Evolutionary conservation across 164 flowering plant genomes (phyloP).

Genomic region (Saururus chinensis): DNA sequence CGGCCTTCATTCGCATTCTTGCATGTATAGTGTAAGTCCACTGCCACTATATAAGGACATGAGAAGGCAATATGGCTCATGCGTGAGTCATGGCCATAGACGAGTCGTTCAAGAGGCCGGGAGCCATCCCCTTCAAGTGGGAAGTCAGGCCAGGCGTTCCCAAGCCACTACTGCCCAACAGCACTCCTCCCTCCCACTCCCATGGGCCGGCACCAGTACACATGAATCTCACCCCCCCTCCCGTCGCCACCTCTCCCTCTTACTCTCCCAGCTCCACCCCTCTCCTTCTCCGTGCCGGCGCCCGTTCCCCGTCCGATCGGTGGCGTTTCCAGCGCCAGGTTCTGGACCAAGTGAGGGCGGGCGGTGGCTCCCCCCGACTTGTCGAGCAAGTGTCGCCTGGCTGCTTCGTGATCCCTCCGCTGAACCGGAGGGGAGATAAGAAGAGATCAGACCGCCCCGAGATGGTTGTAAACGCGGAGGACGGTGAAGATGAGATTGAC

Average conservation of each 20-base stretch:
- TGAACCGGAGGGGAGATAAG: conserved; percentile 13
- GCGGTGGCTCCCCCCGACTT: conserved; percentile 4
- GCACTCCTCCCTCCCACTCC: conserved; percentile 41
- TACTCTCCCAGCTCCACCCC: conserved; percentile 27
- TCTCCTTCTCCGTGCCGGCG: not conserved
- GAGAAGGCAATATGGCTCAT: conserved; percentile 4
- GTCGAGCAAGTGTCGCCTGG: conserved; percentile 17
- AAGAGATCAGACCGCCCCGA: not conserved
- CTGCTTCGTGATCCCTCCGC: conserved; percentile 30
- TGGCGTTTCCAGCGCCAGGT: conserved; percentile 5
- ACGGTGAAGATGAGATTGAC: conserved; percentile 13
- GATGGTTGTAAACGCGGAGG: not conserved
- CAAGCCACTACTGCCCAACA: conserved; percentile 14
- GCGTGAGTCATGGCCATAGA: conserved; percentile 24
- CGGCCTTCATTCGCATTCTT: not conserved
- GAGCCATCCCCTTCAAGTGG: conserved; percentile 78
- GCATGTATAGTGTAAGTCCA: not conserved
- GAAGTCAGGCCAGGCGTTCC: conserved; percentile 74
- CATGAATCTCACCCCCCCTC: conserved; percentile 7
- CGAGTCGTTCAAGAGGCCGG: conserved; percentile 51
- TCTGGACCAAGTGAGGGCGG: not conserved
- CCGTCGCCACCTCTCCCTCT: conserved; percentile 16
- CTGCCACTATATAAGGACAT: conserved; percentile 1
- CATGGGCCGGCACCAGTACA: not conserved
- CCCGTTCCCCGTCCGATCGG: conserved; percentile 19